phyloP scores from a whole-genome alignment of 192 early-diverging fungal genomes.

The Physocladia obscura region DNA sequence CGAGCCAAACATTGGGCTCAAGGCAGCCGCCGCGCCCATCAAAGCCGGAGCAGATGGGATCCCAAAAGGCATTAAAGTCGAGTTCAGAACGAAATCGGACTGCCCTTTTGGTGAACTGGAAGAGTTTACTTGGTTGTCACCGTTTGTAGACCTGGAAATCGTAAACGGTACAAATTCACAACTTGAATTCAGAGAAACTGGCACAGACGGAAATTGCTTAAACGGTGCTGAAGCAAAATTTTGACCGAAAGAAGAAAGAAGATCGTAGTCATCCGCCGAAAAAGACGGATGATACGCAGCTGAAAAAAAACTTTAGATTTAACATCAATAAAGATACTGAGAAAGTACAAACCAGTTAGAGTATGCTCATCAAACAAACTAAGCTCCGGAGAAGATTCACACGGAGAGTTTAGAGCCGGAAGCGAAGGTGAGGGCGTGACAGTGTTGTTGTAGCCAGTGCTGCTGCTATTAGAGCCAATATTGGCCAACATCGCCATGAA shows the following conservation, averaged over 20 bases:
- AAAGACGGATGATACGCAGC: background rate
- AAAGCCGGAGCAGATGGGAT: slow-evolving; percentile 5
- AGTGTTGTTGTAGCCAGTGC: background rate
- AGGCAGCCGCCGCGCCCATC: slow-evolving; percentile 18
- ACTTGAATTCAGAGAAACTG: background rate
- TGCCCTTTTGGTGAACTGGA: background rate
- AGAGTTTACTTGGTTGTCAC: background rate
- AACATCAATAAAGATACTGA: background rate
- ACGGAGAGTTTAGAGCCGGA: background rate
- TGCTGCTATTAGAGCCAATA: background rate
- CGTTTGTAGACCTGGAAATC: background rate
- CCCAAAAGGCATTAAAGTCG: slow-evolving; percentile 2
- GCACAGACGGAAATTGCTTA: background rate
- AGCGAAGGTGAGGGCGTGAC: background rate
- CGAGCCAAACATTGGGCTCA: slow-evolving; percentile 1
- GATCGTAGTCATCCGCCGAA: background rate
- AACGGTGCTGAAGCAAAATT: background rate
- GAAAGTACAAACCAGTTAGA: background rate
- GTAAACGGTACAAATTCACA: too few species aligned
- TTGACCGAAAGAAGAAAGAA: background rate
- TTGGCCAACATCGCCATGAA: background rate
- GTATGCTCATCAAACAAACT: background rate
- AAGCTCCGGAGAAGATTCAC: background rate
- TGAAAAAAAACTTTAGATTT: background rate
- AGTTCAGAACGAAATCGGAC: background rate